A percentile compares a stretch with the other conserved stretches of the same genome.
Conservation (phyloP, 208 protist species). For the Crithidia mellificae region DNA sequence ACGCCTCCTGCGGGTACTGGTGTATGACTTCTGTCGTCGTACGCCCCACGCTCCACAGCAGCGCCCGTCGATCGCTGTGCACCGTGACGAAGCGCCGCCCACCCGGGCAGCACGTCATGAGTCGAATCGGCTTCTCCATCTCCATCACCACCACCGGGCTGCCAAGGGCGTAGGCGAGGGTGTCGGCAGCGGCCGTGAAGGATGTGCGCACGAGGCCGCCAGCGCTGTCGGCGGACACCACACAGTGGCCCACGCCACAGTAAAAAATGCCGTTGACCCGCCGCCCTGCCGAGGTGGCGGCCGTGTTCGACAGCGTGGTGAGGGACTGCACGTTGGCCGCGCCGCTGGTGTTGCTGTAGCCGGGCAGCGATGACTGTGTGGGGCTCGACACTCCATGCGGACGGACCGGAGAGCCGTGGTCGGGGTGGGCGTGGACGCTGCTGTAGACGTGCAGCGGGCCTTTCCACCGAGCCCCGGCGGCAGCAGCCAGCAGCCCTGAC, state of each 20-base stretch:
- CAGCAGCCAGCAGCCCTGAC: conserved; percentile 51
- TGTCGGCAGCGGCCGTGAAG: conserved; percentile 27
- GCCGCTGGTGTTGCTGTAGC: neutral
- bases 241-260: conserved; percentile 45
- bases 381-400: neutral
- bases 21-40: conserved; percentile 62
- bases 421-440: conserved; percentile 51
- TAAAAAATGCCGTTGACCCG: conserved; percentile 60
- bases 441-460: conserved; percentile 46
- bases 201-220: conserved; percentile 61
- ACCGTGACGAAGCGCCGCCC: conserved; percentile 67
- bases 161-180: conserved; percentile 18
- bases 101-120: conserved; percentile 46
- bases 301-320: neutral
- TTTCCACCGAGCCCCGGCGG: conserved; percentile 19
- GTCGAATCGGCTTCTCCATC: conserved; percentile 44
- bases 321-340: neutral
- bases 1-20: conserved; percentile 73
- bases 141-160: conserved; percentile 28
- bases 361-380: neutral
- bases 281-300: neutral
- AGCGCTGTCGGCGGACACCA: conserved; percentile 62
- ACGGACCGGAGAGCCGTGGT: neutral
- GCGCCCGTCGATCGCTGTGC: conserved; percentile 74
- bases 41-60: conserved; percentile 75